Evolutionary conservation across 805 yeast genomes (phyloP).

Genomic region (Starmerella apis): DNA sequence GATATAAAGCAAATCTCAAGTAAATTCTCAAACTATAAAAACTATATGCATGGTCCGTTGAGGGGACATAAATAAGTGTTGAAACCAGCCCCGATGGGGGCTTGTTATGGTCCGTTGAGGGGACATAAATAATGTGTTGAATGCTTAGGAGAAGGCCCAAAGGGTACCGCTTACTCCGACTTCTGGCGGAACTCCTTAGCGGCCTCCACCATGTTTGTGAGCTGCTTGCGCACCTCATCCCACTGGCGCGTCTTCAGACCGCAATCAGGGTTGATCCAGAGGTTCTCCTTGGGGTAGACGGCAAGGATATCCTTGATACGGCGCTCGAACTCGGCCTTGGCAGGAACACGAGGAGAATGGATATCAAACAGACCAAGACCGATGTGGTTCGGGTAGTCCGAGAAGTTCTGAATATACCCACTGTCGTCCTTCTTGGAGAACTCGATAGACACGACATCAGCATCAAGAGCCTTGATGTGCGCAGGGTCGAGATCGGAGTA

Average conservation of each 20-base stretch:
- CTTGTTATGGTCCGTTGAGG: constrained; percentile 5
- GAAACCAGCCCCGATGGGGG: constrained; percentile 17
- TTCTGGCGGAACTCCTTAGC: constrained; percentile 86
- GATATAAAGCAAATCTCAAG: not conserved
- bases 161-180: constrained; percentile 28
- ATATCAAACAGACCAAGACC: constrained; percentile 98
- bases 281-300: constrained; percentile 94
- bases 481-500: constrained; percentile 99
- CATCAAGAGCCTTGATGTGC: constrained; percentile 98
- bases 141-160: not conserved
- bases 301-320: constrained; percentile 91
- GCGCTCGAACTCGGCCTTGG: constrained; percentile 88
- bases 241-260: constrained; percentile 99
- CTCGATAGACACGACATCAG: constrained; percentile 98
- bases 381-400: constrained; percentile 98
- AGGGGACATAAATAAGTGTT: constrained; percentile 27
- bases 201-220: constrained; percentile 98
- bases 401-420: constrained; percentile 93
- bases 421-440: constrained; percentile 99
- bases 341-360: constrained; percentile 99
- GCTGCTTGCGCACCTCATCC: constrained; percentile 91
- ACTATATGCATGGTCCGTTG: constrained; percentile 26
- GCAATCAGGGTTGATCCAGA: constrained; percentile 99
- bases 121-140: not conserved
- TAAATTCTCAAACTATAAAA: not conserved